Base-by-base conservation (phyloP, 2,329 filamentous ascomycete genomes). In the Fusarium sarcochroum region DNA sequence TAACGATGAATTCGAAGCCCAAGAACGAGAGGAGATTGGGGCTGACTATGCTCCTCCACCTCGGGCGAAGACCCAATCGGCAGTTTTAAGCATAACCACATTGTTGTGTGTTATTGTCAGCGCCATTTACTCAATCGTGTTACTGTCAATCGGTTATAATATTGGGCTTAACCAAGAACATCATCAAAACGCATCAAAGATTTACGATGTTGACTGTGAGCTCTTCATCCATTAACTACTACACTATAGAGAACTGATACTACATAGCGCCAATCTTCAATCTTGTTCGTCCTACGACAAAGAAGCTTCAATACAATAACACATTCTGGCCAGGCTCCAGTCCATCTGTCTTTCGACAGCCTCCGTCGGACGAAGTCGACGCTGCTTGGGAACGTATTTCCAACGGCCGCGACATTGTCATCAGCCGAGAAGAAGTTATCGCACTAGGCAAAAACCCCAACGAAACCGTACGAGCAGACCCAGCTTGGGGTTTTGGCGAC, bases 391-490 rank as follows among this genome's bases (percentile, higher is more conserved):
- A 49, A 37, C 46, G 46, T 4, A 49, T 49, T 6, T 49, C 46
- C 15, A 49, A 49, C 15, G 46, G 46, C 10, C 46, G 46, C 6
- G 46, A 49, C 17, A 49, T 49, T 18, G 32, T 49, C 34, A 49
- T 49, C 20, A 49, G 18, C 4, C 7, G 46, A n/a, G 46, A 37
- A 37, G 15, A 49, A 18, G 46, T 49, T 4, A 37, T 49, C 14
- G 34, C 46, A 25, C 46, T 49, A 2, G 46, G 46, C 9, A 49
- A 49, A 17, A 38, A 49, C 20, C 46, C 46, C 2, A 49, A 49
- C 17, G 34, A 49, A 35, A 49, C 46, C 15, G 46, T 49, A 4
- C 34, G 34, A 18, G 46, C 46, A 14, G 46, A 49, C 8, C 46
- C 46, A 38, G 34, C 32, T 5, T 49, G 46, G 46, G 46, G 46